Evolutionary conservation across 768 basidiomycete species (phyloP).

Genomic region (Termitomyces sp.): DNA sequence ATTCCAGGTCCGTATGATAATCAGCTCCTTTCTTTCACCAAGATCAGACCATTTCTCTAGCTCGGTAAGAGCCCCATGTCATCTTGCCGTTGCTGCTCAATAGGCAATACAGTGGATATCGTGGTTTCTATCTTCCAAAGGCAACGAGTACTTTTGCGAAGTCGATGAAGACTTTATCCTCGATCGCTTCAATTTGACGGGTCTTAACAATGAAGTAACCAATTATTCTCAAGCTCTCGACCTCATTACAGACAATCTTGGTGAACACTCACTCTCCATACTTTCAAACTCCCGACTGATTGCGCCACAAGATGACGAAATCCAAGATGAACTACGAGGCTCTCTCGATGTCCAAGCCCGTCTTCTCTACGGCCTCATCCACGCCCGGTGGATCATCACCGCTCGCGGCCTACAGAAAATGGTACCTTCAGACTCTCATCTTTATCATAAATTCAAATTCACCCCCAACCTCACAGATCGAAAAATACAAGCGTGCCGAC

Average conservation of each 20-base stretch:
- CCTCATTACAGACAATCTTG: slow-evolving; percentile 92
- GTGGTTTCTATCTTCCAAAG: slow-evolving; percentile 95
- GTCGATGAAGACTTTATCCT: slow-evolving; percentile 99
- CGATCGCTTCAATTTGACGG: slow-evolving; percentile 97
- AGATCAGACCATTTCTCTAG: slow-evolving; percentile 17
- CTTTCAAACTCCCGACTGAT: neutral
- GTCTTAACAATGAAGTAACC: slow-evolving; percentile 91
- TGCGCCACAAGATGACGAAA: slow-evolving; percentile 67
- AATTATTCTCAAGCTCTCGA: slow-evolving; percentile 94
- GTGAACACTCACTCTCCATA: slow-evolving; percentile 39
- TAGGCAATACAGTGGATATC: slow-evolving; percentile 78
- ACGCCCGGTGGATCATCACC: slow-evolving; percentile 96
- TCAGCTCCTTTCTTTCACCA: neutral
- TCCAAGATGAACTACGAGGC: slow-evolving; percentile 90
- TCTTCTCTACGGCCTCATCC: slow-evolving; percentile 91
- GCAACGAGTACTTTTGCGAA: slow-evolving; percentile 99
- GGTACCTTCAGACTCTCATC: slow-evolving; percentile 36
- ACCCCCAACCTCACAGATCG: slow-evolving; percentile 45
- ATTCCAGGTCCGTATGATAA: slow-evolving; percentile 70
- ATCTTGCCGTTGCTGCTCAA: neutral
- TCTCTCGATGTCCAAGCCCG: slow-evolving; percentile 91
- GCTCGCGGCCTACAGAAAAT: slow-evolving; percentile 92
- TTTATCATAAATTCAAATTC: neutral
- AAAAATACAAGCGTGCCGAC: slow-evolving; percentile 97
- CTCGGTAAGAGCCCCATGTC: slow-evolving; percentile 26